Conservation (phyloP, 2,329 filamentous ascomycete species). For the Monosporascus ibericus region DNA sequence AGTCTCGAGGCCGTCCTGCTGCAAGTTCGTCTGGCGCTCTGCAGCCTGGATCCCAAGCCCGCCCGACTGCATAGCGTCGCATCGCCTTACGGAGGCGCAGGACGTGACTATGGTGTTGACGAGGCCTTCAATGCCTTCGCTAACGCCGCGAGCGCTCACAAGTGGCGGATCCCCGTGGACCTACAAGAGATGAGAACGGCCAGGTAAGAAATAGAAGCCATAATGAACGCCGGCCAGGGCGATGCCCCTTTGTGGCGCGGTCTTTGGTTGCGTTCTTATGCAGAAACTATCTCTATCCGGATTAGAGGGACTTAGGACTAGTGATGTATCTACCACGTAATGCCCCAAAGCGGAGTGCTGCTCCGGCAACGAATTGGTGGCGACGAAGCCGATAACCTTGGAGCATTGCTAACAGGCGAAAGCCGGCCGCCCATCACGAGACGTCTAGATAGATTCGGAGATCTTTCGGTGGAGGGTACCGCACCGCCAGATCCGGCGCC, state of each 20-base stretch:
- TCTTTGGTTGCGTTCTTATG: background rate
- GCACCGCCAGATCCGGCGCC: too few species aligned
- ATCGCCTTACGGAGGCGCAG: background rate
- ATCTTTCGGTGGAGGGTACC: too few species aligned
- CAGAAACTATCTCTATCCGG: background rate
- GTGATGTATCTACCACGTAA: background rate
- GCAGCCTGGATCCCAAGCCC: constrained; percentile 59
- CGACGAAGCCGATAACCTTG: too few species aligned
- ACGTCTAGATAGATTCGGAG: too few species aligned
- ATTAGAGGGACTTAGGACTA: background rate
- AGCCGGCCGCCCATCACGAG: too few species aligned
- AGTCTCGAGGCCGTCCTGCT: constrained; percentile 75
- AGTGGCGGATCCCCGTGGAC: constrained; percentile 65
- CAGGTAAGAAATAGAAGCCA: background rate
- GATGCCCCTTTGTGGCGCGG: background rate
- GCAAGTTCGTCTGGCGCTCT: constrained; percentile 73
- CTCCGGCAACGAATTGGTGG: too few species aligned
- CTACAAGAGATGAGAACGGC: constrained; percentile 33
- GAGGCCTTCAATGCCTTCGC: constrained; percentile 72
- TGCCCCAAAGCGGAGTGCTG: too few species aligned
- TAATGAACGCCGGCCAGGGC: background rate
- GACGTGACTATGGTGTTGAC: constrained; percentile 53
- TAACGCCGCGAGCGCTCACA: constrained; percentile 62
- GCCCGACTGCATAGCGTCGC: constrained; percentile 53
- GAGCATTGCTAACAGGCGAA: too few species aligned